Evolutionary conservation across 129 eudicot genomes (phyloP), one percentile per base, ranked within the genome.

Genomic region (Flaveria bidentis): DNA sequence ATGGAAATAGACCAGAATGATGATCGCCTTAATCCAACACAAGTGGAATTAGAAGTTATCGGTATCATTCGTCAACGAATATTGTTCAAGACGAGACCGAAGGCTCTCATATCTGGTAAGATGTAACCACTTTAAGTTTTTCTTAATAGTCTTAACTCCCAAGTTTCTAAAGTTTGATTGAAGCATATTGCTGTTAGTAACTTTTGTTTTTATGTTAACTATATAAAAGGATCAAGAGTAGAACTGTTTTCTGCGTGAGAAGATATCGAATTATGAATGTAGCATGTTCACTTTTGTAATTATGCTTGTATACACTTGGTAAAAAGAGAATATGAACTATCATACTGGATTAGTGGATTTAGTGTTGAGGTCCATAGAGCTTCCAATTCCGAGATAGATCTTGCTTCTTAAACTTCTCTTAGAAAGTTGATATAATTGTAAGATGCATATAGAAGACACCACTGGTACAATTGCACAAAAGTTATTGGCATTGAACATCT

Each of bases 71-170:
- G 97, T 22, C 95, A 95, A 4, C 81, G 91, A 72, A 89, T 95
- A 63, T 71, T 95, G 81, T 95, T 95, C 89, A 95, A 91, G 80
- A 95, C 92, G 66, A 85, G 99, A 73, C 97, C 99, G 0, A 91
- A 85, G 83, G 97, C 99, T 71, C 88, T 91, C 26, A 95, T 95
- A 23, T 86, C 96, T 10, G 84, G 96, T 89, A 85, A 84, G 88
- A 50, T 42, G n/a, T 5, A 11, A 42, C 14, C 26, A 14, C 46
- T 44, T 76, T 13, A 52, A 44, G 17, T 16, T 70, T 64, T 41
- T 18, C 46, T 78, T 41, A 30, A 36, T 36, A 36, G 41, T 5
- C 8, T 36, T 36, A 36, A 36, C 28, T 25, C 46, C 74, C 49
- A 22, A 73, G 22, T 25, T 26, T 13, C 44, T 61, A 15, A 61